These are phyloP conservation scores for Pugionium dolabratum DNA, from an alignment of 345 rosid species.

Conservation along the genomic window DNA sequence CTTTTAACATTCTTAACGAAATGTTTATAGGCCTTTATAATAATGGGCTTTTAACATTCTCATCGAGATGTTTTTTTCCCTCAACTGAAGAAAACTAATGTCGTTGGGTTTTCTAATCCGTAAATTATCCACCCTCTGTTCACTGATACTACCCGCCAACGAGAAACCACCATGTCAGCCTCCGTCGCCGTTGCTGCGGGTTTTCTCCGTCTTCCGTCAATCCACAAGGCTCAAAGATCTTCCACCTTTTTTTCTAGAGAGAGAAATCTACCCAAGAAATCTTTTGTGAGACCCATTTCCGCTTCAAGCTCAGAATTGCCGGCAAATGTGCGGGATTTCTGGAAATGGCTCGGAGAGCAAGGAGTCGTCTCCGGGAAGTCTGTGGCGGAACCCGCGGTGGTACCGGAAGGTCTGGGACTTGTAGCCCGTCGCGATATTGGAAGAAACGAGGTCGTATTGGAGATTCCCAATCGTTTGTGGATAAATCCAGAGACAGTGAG, in stretches of 20 bases:
- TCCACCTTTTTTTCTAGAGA: constrained; percentile 20
- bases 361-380: constrained; percentile 66
- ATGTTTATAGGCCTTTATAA: neutral
- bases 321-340: constrained; percentile 57
- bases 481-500: constrained; percentile 78
- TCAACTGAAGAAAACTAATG: neutral
- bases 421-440: constrained; percentile 70
- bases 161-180: constrained; percentile 38
- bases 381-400: constrained; percentile 56
- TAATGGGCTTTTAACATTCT: neutral
- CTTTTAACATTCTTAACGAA: neutral
- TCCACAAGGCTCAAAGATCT: neutral
- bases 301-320: constrained; percentile 37
- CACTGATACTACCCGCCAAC: constrained; percentile 33
- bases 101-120: too few relatives aligned
- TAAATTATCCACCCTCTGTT: constrained; percentile 15
- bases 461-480: constrained; percentile 81
- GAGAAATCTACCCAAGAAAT: constrained; percentile 30
- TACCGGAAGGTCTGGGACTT: constrained; percentile 77
- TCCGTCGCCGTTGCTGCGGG: constrained; percentile 23
- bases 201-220: constrained; percentile 27
- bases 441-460: constrained; percentile 81
- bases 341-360: constrained; percentile 76
- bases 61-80: neutral
- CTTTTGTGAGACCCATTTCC: constrained; percentile 37